Base-by-base conservation (phyloP, 2,329 filamentous ascomycete genomes). In the Xylariales sp. region DNA sequence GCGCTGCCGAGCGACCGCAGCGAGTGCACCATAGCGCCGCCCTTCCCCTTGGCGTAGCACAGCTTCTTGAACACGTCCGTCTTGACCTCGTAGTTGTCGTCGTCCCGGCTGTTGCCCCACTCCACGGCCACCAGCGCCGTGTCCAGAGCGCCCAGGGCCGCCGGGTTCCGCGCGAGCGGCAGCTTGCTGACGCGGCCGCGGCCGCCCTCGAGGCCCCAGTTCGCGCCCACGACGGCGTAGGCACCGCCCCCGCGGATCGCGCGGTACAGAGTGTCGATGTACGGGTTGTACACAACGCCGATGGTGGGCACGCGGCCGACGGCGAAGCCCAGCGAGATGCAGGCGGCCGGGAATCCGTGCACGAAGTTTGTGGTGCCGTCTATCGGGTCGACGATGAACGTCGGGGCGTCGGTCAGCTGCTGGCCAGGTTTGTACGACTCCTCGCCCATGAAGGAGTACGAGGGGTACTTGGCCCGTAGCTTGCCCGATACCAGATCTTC, bases 281-380 rank as follows among this genome's bases (percentile, higher is more conserved):
- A 88, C 0, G 86, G 86, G 63, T 90, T 90, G 66, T 88, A 90
- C 44, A 91, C 80, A 41, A 91, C 80, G 44, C 86, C 86, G 30
- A 90, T 71, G 37, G 70, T 67, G 16, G 86, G 84, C 10, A 57
- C 53, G 45, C 74, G 74, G 52, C 74, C 62, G 44, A 88, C 62
- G 29, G 82, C 74, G 40, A 91, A 72, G 31, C 85, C 86, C 23
- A 91, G 78, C 10, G 83, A 88, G 63, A 90, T 82, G 64, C 81
- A 86, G 44, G 86, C 84, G 51, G 79, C 74, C 5, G 84, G 83
- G 62, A 87, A 83, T 15, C 74, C 76, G 62, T 90, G 86, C 32
- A 90, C 76, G 54, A 91, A 89, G 70, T 90, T 90, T 35, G 83
- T 88, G 6, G 79, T 89, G 54, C 84, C 86, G 63, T 91, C 86